A percentile compares a stretch with the other conserved stretches of the same genome.
Evolutionary conservation across 805 yeast genomes (phyloP).

Genomic region (Candida odintsovae): DNA sequence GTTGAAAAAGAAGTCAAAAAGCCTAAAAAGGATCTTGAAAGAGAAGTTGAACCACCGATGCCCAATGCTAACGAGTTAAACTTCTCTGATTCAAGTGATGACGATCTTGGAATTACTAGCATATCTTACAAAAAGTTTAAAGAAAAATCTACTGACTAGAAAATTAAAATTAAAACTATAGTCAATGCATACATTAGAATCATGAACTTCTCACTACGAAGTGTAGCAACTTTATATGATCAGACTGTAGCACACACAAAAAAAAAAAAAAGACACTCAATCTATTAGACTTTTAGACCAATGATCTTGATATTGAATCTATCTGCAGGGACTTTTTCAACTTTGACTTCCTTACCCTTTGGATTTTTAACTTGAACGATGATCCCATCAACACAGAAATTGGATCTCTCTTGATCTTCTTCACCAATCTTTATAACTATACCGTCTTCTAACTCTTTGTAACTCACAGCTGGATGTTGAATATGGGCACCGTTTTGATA

Average conservation of each 20-base stretch:
- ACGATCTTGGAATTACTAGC: constrained; percentile 5
- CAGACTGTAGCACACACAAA: no score
- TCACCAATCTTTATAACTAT: constrained; percentile 9
- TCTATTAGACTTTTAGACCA: neutral
- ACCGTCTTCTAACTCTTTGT: constrained; percentile 4
- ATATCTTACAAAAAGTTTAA: constrained; percentile 8
- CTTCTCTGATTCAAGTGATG: constrained; percentile 4
- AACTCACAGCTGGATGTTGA: constrained; percentile 5
- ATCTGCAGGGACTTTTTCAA: constrained; percentile 3
- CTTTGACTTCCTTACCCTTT: constrained; percentile 14
- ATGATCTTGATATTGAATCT: neutral
- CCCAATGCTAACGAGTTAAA: neutral
- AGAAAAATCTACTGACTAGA: neutral
- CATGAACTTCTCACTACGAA: no score
- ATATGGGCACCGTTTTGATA: constrained; percentile 17
- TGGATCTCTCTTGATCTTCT: constrained; percentile 10
- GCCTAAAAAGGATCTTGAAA: no score
- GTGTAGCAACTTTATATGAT: no score
- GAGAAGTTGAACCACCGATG: neutral
- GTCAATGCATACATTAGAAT: neutral
- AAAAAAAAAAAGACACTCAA: neutral
- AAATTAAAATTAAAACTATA: neutral
- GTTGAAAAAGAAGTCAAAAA: neutral
- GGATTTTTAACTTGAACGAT: constrained; percentile 13
- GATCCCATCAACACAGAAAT: constrained; percentile 21